Evolutionary conservation across 208 protist species (phyloP).

Genomic region (Leishmania turanica): DNA sequence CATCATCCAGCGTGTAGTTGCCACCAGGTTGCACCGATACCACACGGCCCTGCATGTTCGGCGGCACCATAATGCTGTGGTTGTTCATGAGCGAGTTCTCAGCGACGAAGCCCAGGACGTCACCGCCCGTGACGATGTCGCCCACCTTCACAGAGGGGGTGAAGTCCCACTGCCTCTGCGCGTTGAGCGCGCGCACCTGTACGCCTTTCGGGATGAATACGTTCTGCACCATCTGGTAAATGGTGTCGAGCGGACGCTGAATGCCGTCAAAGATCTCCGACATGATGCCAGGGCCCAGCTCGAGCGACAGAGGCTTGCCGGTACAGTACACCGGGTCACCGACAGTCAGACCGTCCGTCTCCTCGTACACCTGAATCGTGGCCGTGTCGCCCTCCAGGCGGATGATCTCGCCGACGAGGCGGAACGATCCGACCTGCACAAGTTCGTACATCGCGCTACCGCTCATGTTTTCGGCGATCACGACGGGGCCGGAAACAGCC

Average conservation of each 20-base stretch:
- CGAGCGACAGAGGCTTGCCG: conserved; percentile 99
- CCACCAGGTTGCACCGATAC: conserved; percentile 93
- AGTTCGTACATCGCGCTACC: conserved; percentile 99
- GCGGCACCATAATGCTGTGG: conserved; percentile 98
- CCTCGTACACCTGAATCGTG: conserved; percentile 99
- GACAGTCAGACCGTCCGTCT: conserved; percentile 99
- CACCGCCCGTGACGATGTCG: conserved; percentile 96
- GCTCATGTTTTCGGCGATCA: conserved; percentile 99
- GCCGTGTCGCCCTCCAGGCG: conserved; percentile 98
- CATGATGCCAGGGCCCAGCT: conserved; percentile 99
- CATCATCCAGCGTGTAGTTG: conserved; percentile 95
- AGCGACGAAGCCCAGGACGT: conserved; percentile 96
- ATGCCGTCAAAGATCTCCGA: conserved; percentile 99
- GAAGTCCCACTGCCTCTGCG: conserved; percentile 96
- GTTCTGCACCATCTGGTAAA: conserved; percentile 95
- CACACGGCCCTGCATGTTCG: conserved; percentile 92
- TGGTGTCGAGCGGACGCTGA: conserved; percentile 99
- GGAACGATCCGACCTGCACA: conserved; percentile 98
- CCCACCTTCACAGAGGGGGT: conserved; percentile 94
- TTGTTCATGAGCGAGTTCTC: conserved; percentile 97
- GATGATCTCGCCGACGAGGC: conserved; percentile 99
- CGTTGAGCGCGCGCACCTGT: conserved; percentile 95
- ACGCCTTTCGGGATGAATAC: conserved; percentile 99
- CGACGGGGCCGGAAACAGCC: conserved; percentile 97
- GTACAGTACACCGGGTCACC: conserved; percentile 99